Evolutionary conservation across 768 basidiomycete genomes (phyloP).

Genomic region (Xerocomus brunneocitrinus): DNA sequence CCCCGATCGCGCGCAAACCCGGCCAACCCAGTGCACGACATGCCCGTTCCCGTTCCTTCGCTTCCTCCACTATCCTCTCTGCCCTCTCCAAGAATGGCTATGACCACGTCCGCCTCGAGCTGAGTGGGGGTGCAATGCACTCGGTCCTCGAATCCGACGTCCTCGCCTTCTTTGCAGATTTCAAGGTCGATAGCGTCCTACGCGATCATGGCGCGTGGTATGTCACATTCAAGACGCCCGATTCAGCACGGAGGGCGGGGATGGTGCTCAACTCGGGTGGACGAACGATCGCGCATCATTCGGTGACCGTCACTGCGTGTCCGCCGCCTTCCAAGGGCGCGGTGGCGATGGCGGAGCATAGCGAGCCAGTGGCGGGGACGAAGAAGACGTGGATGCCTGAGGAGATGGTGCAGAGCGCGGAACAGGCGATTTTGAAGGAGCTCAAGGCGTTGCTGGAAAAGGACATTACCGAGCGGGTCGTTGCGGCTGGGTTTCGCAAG

Average conservation of each 20-base stretch:
- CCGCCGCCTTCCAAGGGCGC: conserved; percentile 33
- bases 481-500: conserved; percentile 48
- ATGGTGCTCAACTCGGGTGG: conserved; percentile 53
- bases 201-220: conserved; percentile 73
- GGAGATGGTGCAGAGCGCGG: conserved; percentile 53
- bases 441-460: conserved; percentile 52
- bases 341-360: conserved; percentile 28
- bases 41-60: conserved; percentile 17
- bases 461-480: conserved; percentile 60
- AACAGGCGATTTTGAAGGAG: conserved; percentile 53
- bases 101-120: conserved; percentile 62
- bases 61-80: conserved; percentile 26
- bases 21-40: conserved; percentile 29
- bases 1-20: conserved; percentile 40
- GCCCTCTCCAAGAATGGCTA: conserved; percentile 57
- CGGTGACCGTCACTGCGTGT: conserved; percentile 50
- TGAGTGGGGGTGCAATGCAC: conserved; percentile 41
- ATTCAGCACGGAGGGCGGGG: conserved; percentile 61
- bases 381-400: conserved; percentile 49
- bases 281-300: conserved; percentile 54
- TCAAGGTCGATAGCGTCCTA: conserved; percentile 69
- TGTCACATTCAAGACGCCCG: conserved; percentile 66
- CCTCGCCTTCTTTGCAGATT: conserved; percentile 60
- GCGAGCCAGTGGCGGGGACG: conserved; percentile 26
- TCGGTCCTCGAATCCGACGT: conserved; percentile 65